Base-by-base conservation (phyloP, 2,329 filamentous ascomycete species). In the Fonsecaea pugnacius region DNA sequence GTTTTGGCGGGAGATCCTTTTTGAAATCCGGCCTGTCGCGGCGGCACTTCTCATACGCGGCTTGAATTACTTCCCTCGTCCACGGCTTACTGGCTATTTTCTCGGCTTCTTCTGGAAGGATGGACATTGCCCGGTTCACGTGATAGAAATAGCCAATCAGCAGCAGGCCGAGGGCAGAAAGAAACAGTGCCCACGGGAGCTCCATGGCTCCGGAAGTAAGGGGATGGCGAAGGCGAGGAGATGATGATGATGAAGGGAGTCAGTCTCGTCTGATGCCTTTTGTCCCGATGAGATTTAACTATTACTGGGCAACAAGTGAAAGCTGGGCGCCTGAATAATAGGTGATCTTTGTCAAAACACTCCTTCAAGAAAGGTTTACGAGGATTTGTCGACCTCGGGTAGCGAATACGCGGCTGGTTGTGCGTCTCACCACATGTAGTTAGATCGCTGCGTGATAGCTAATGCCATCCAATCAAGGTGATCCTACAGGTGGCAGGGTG, bases 1-100 rank as follows among this genome's bases (percentile, higher is more conserved):
- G 75, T 64, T 74, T 78, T 1, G 75, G 74, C 4, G 77, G 77
- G 7, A 79, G 69, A 55, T 72, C 73, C 54, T 75, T 71, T 33
- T 58, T 69, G 40, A 77, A 70, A 62, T 78, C 75, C 30, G 75
- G 66, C 1, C 75, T 75, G 3, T 64, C 65, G 32, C 73, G 62
- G 21, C 71, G 50, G 33, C 68, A 64, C 60, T 72, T 73, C 48
- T 74, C 63, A 59, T 76, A 78, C 2, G 75, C 72, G 0, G 65
- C 63, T 62, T 70, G 71, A 60, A 77, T 70, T 57, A 77, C 71
- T 18, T 77, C 70, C 1, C 71, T 63, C 0, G 76, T 77, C 76
- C 75, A 78, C 5, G 60, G 50, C 40, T 60, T 27, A 4, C 61
- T 55, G 10, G 60, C 40, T 8, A 63, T 14, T 27, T 60, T 63